Conservation (phyloP, 2,329 filamentous ascomycete genomes). For the Huntiella savannae region DNA sequence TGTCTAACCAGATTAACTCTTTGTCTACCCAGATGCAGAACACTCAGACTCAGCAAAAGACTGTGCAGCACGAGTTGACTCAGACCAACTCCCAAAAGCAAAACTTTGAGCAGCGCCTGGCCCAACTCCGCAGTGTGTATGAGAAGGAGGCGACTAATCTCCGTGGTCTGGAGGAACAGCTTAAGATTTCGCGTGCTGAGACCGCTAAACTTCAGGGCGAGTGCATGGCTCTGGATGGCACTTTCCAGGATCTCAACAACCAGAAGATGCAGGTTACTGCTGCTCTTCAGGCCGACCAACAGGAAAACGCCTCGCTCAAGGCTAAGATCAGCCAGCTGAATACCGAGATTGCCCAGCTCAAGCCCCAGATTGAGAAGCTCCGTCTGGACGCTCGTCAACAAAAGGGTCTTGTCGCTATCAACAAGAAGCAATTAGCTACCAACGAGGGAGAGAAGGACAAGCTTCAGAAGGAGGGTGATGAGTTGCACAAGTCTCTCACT, state of each 20-base stretch:
- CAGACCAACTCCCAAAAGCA: constrained; percentile 74
- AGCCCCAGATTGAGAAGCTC: constrained; percentile 82
- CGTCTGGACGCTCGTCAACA: constrained; percentile 84
- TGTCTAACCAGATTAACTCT: constrained; percentile 87
- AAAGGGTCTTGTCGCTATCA: constrained; percentile 90
- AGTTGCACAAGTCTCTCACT: constrained; percentile 31
- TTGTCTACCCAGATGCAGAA: constrained; percentile 88
- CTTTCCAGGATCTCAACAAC: constrained; percentile 58
- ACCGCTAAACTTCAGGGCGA: constrained; percentile 73
- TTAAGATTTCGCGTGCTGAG: constrained; percentile 56
- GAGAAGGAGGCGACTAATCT: constrained; percentile 85
- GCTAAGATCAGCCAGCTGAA: constrained; percentile 75
- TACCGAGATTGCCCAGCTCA: constrained; percentile 62
- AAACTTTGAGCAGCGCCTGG: constrained; percentile 75
- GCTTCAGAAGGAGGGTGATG: constrained; percentile 60
- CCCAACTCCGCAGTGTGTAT: constrained; percentile 72
- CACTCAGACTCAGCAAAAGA: constrained; percentile 62
- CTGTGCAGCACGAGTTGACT: constrained; percentile 63
- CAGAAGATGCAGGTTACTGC: constrained; percentile 62
- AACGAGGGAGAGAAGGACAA: constrained; percentile 79
- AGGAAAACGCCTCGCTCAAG: constrained; percentile 70
- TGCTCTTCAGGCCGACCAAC: constrained; percentile 67
- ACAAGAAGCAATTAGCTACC: constrained; percentile 90
- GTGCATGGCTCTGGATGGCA: constrained; percentile 63
- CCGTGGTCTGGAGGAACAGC: constrained; percentile 65